Conservation (phyloP, 2,329 filamentous ascomycete species). For the Calonectria hongkongensis region DNA sequence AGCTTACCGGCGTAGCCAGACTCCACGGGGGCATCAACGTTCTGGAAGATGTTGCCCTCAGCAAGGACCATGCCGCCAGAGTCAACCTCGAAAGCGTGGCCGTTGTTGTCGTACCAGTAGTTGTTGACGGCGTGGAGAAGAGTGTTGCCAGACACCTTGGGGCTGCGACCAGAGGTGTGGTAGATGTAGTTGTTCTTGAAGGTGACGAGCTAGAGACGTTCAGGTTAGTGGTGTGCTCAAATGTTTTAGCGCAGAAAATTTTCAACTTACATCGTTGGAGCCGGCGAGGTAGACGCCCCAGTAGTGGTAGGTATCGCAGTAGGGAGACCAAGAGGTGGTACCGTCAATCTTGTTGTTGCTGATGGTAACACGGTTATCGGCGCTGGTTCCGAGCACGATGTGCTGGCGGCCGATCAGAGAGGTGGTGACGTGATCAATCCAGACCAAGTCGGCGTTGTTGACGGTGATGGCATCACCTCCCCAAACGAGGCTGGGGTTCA, state of each 20-base stretch:
- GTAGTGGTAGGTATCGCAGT: conserved; percentile 75
- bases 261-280: conserved; percentile 63
- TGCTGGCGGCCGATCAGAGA: conserved; percentile 75
- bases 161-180: conserved; percentile 72
- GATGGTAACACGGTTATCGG: conserved; percentile 73
- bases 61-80: conserved; percentile 66
- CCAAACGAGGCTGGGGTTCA: conserved; percentile 75
- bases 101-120: conserved; percentile 72
- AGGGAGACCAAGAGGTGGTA: conserved; percentile 69
- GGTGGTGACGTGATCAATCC: conserved; percentile 72
- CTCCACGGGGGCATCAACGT: conserved; percentile 65
- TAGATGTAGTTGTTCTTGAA: conserved; percentile 77
- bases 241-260: rapidly evolving
- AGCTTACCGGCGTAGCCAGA: conserved; percentile 53
- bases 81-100: conserved; percentile 73
- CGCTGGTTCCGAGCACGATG: conserved; percentile 72
- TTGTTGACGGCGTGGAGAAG: conserved; percentile 76
- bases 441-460: conserved; percentile 64
- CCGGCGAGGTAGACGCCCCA: conserved; percentile 75
- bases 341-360: conserved; percentile 77
- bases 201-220: conserved; percentile 63
- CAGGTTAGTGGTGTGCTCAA: background rate
- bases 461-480: conserved; percentile 74
- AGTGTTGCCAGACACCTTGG: conserved; percentile 73
- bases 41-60: conserved; percentile 75